Percentiles rank a stretch among this genome's conserved stretches.
Evolutionary conservation across 495 filamentous ascomycete genomes (phyloP).

Genomic region (Neurospora sp.): DNA sequence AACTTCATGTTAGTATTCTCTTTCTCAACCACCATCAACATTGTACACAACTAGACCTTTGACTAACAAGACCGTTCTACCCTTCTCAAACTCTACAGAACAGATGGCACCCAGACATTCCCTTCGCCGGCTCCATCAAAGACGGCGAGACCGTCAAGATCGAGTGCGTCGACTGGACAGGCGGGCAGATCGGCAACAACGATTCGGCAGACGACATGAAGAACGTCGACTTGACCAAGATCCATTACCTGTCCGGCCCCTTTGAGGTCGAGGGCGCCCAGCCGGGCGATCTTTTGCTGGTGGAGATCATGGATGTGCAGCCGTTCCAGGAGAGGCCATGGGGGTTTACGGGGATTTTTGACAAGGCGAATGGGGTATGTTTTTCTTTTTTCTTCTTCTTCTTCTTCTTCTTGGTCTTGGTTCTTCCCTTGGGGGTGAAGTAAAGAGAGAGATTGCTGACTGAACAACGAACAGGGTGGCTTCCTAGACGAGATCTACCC

Average conservation of each 20-base stretch:
- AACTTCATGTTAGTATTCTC: conserved; percentile 57
- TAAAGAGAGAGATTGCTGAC: background rate
- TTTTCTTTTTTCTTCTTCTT: no score
- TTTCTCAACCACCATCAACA: no score
- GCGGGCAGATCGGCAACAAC: conserved; percentile 82
- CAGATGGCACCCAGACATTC: conserved; percentile 91
- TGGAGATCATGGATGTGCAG: conserved; percentile 95
- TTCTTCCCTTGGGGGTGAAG: no score
- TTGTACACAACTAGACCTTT: no score
- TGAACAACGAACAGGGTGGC: conserved; percentile 43
- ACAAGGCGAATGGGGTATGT: conserved; percentile 58
- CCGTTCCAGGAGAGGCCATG: conserved; percentile 79
- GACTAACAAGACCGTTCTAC: background rate
- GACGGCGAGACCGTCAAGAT: conserved; percentile 90
- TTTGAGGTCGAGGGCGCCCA: conserved; percentile 83
- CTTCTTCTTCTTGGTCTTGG: background rate
- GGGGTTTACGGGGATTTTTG: conserved; percentile 87
- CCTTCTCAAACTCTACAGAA: conserved; percentile 46
- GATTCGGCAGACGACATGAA: conserved; percentile 82
- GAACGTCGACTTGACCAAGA: conserved; percentile 71
- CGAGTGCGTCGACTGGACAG: conserved; percentile 87
- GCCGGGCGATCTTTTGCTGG: conserved; percentile 77
- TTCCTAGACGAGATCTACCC: conserved; percentile 90
- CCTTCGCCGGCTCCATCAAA: conserved; percentile 62
- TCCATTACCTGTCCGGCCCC: conserved; percentile 85